Percentiles rank a stretch among this genome's conserved stretches.
Evolutionary conservation across 441 rosid species (phyloP).

Genomic region (Breynia disticha): DNA sequence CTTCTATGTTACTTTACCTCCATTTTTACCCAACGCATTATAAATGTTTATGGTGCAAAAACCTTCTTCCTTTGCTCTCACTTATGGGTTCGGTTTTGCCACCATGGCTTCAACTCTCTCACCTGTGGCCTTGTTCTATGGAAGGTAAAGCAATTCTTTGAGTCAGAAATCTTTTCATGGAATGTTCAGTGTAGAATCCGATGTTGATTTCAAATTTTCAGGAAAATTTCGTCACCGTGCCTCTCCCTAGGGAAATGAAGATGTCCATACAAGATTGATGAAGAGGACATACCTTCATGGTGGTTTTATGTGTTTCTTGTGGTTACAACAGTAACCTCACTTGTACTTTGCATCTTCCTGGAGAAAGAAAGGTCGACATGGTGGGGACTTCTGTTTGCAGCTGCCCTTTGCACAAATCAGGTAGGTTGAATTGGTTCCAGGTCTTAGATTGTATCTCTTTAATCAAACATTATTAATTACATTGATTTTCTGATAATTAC

Average conservation of each 20-base stretch:
- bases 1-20: too few relatives aligned
- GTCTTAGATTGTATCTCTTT: neutral
- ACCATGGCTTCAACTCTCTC: slow-evolving; percentile 25
- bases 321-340: slow-evolving; percentile 19
- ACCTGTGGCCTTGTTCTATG: slow-evolving; percentile 30
- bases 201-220: neutral
- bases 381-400: slow-evolving; percentile 39
- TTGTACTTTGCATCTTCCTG: slow-evolving; percentile 23
- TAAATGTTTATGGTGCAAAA: slow-evolving; percentile 15
- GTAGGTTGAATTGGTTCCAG: slow-evolving; percentile 10
- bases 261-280: slow-evolving; percentile 34
- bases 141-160: slow-evolving; percentile 21
- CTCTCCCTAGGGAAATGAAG: slow-evolving; percentile 13
- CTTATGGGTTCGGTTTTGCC: slow-evolving; percentile 27
- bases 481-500: neutral
- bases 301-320: slow-evolving; percentile 29
- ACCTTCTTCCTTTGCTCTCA: slow-evolving; percentile 25
- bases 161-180: neutral
- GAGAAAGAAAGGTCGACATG: slow-evolving; percentile 32
- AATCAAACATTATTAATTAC: neutral
- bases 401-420: slow-evolving; percentile 32
- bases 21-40: too few relatives aligned
- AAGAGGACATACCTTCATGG: slow-evolving; percentile 34
- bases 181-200: neutral
- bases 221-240: slow-evolving; percentile 5